Evolutionary conservation across 108 stramenopile genomes (phyloP).

Genomic region (Skeletonema tropicum): DNA sequence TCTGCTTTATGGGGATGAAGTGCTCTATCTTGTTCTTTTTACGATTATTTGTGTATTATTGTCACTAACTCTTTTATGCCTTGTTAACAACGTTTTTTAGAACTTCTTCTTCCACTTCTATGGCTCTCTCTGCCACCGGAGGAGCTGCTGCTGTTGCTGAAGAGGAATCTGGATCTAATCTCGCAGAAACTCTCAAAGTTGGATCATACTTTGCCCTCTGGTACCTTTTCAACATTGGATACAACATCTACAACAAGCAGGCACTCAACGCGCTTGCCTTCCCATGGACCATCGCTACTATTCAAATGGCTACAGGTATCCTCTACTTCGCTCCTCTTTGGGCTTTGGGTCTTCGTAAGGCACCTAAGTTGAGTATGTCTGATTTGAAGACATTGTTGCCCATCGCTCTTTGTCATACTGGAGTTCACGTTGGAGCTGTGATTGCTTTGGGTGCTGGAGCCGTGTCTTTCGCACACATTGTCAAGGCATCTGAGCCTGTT

Average conservation of each 20-base stretch:
- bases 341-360: constrained; percentile 85
- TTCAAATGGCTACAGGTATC: constrained; percentile 95
- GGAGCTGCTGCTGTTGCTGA: constrained; percentile 62
- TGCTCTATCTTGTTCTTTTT: not conserved
- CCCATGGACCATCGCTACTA: constrained; percentile 95
- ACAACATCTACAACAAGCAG: constrained; percentile 99
- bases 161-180: constrained; percentile 36
- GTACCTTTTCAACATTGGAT: constrained; percentile 98
- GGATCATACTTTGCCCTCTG: constrained; percentile 94
- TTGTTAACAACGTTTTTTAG: not conserved
- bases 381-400: constrained; percentile 93
- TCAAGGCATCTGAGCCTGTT: constrained; percentile 98
- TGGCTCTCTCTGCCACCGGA: constrained; percentile 64
- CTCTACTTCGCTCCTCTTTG: constrained; percentile 91
- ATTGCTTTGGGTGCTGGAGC: constrained; percentile 97
- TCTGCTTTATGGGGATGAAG: not conserved
- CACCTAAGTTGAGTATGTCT: constrained; percentile 84
- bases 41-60: not conserved
- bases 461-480: constrained; percentile 99
- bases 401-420: constrained; percentile 96
- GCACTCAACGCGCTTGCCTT: constrained; percentile 90
- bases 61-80: not conserved
- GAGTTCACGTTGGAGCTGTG: constrained; percentile 96
- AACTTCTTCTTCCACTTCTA: constrained; percentile 48
- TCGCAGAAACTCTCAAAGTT: constrained; percentile 80